phyloP scores from a whole-genome alignment of 2,329 filamentous ascomycete genomes.

The Emmonsiellopsis sp. region DNA sequence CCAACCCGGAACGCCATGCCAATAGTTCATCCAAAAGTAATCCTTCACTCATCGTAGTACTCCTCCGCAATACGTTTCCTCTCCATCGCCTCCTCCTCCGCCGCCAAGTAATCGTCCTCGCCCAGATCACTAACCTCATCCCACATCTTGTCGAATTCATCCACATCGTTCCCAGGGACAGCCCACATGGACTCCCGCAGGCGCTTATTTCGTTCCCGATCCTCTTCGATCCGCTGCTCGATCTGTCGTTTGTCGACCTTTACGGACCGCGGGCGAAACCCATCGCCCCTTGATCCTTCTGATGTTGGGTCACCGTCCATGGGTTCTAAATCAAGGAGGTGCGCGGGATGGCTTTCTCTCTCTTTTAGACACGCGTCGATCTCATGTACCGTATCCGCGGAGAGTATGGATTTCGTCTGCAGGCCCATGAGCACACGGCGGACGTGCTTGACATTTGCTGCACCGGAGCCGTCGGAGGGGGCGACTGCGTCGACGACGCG shows the following conservation, averaged over 20 bases:
- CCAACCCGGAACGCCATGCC: background rate
- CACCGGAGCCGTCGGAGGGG: constrained; percentile 74
- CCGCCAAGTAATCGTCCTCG: constrained; percentile 73
- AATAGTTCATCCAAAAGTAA: background rate
- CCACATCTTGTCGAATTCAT: constrained; percentile 75
- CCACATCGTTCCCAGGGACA: constrained; percentile 54
- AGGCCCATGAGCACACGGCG: constrained; percentile 68
- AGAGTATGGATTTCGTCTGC: constrained; percentile 61
- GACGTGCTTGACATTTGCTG: constrained; percentile 89
- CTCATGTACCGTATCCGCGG: constrained; percentile 64
- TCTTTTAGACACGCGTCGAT: constrained; percentile 78
- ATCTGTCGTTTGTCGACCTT: constrained; percentile 76
- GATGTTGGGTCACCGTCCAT: constrained; percentile 21
- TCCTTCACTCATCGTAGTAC: constrained; percentile 1
- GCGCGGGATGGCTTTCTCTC: constrained; percentile 57
- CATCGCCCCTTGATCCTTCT: constrained; percentile 13
- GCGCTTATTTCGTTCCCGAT: constrained; percentile 88
- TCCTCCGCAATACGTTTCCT: constrained; percentile 38
- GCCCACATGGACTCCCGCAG: constrained; percentile 91
- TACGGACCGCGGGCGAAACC: constrained; percentile 30
- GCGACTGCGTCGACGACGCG: constrained; percentile 87
- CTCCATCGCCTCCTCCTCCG: constrained; percentile 63
- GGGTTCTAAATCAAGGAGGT: constrained; percentile 42
- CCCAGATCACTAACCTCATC: constrained; percentile 79
- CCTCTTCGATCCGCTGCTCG: constrained; percentile 94